Base-by-base conservation (phyloP, 805 yeast genomes). In the Lipomyces chichibuensis region DNA sequence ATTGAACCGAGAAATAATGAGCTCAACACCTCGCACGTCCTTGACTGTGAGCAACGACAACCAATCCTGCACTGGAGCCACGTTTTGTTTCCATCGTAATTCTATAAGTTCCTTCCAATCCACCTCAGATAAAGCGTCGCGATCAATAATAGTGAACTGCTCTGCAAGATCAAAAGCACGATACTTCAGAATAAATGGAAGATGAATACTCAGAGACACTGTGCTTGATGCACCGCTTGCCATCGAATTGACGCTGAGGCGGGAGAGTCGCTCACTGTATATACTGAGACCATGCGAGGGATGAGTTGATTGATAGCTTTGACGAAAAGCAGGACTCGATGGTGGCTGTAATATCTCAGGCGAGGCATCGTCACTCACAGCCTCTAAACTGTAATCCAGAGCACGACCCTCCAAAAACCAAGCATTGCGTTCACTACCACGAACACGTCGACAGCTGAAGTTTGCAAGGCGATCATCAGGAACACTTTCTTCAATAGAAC, bases 51-150 rank as follows among this genome's bases (percentile, higher is more conserved):
- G 80, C 43, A 91, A 82, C 69, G 87, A 89, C 33, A 92, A 79
- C 99, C 99, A 95, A 73, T 95, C 90, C 70, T 86, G 87, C 27
- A 87, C 88, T 0, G 92, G 89, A 0, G 83, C 84, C 59, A 89
- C 77, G 46, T 87, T 85, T 66, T 84, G 84, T 62, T 86, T 85
- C 92, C 97, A 89, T 59, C 86, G 83, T 69, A 90, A 79, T 69
- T 91, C 93, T 55, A 93, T 82, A 56, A 94, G 82, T 71, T 92
- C 97, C 73, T 87, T 88, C 98, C 98, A 94, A 76, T 94, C 98
- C 52, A 95, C 84, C 74, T 92, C 97, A 62, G 86, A 83, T 27
- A 93, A 77, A 55, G 92, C 84, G 76, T 95, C 98, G 62, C 87
- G 82, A 77, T 95, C 99, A 70, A 94, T 89, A 59, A 91, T 76